Percentiles rank a stretch among this genome's conserved stretches.
Conservation (phyloP, 768 basidiomycete genomes). For the Suillus spraguei region DNA sequence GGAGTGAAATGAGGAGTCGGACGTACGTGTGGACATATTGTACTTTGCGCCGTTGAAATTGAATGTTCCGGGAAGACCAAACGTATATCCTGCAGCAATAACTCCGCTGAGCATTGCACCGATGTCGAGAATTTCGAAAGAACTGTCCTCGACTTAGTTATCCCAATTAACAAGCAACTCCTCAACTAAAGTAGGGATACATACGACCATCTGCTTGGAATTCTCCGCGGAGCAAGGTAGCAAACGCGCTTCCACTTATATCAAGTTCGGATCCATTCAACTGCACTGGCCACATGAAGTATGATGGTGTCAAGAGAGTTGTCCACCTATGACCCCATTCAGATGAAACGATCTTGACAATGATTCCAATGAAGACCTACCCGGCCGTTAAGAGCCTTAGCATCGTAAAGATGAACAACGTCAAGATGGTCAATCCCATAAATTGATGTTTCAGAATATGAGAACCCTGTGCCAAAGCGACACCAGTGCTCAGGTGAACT, state of each 20-base stretch:
- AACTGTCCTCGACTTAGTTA: conserved; percentile 1
- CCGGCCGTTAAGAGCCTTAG: conserved; percentile 12
- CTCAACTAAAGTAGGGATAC: neutral
- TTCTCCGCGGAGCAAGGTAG: conserved; percentile 3
- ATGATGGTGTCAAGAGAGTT: conserved; percentile 14
- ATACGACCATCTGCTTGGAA: neutral
- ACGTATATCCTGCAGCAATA: conserved; percentile 7
- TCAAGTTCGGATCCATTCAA: conserved; percentile 14
- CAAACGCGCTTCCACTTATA: conserved; percentile 10
- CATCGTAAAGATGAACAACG: conserved; percentile 2
- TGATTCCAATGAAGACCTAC: neutral
- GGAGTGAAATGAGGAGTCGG: neutral
- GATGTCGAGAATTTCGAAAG: conserved; percentile 12
- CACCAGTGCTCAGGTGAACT: conserved; percentile 2
- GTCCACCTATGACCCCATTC: conserved; percentile 14
- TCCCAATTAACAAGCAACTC: neutral
- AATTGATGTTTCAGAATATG: neutral
- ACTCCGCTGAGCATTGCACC: conserved; percentile 15
- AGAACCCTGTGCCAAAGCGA: conserved; percentile 9
- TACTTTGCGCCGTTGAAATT: conserved; percentile 22
- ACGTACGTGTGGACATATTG: conserved; percentile 14
- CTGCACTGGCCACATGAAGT: neutral
- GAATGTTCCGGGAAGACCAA: conserved; percentile 14
- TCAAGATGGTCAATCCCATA: neutral
- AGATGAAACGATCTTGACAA: neutral